Evolutionary conservation across 139 green algal genomes (phyloP), one percentile per base, ranked within the genome.

Genomic region (Coelastrella sp.): DNA sequence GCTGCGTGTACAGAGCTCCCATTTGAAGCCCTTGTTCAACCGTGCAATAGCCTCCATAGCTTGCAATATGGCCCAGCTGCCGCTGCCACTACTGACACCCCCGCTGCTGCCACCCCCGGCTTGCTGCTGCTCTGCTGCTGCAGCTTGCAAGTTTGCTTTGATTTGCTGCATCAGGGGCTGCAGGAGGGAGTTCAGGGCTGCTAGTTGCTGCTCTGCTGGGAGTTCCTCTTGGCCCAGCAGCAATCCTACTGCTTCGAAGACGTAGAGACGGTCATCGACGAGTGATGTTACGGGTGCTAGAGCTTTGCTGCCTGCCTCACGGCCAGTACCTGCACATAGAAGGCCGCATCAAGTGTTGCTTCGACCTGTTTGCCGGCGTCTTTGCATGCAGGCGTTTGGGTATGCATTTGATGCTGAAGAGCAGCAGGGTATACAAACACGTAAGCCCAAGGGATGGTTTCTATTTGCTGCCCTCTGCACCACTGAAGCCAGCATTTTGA

Each of bases 161-260:
- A 96, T 92, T 92, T 94, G 93, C 76, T 22, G 76, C 58, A 91
- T 90, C 59, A 98, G 92, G 65, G 95, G 96, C 86, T 96, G 91
- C 86, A 98, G 89, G 87, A 98, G 87, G 14, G 88, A 89, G 2
- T 66, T 80, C 90, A 98, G 81, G 68, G 91, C 92, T 73, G 74
- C 85, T 22, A 86, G 61, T 93, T 98, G 96, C 90, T 96, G 87
- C n/a, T 96, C 93, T 4, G 93, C 86, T 3, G 83, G 79, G 56
- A 98, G 54, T 10, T 98, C 95, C 59, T 98, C 97, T 74, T 96
- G 93, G 3, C 96, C 96, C 87, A 98, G 66, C 90, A 99, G 93
- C 87, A 97, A 87, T 13, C 97, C 97, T 20, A 96, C 96, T 0
- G 96, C 96, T 87, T 99, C 97, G 92, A 98, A 99, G 56, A 96